Evolutionary conservation across 164 flowering plant species (phyloP).

Genomic region (Berberis vulgaris): DNA sequence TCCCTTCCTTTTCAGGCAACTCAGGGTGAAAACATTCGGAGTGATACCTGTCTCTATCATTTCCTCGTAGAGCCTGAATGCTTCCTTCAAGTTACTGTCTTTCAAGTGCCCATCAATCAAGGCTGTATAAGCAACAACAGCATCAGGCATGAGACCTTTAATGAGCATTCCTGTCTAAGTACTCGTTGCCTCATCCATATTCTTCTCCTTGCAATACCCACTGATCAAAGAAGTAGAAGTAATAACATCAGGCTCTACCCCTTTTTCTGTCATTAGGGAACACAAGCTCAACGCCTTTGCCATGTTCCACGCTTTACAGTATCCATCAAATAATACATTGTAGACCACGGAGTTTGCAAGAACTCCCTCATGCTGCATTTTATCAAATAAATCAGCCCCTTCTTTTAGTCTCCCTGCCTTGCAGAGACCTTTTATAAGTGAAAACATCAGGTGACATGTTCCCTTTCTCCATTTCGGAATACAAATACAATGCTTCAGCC

Average conservation of each 20-base stretch:
- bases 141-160: constrained; percentile 62
- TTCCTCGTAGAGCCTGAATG: constrained; percentile 39
- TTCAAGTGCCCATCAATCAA: constrained; percentile 66
- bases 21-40: constrained; percentile 46
- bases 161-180: constrained; percentile 62
- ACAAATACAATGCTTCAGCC: constrained; percentile 32
- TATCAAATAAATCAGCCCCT: constrained; percentile 28
- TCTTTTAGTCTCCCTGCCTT: constrained; percentile 32
- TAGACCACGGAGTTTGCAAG: constrained; percentile 40
- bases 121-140: constrained; percentile 46
- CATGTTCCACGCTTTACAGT: constrained; percentile 45
- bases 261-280: constrained; percentile 50
- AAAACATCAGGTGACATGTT: constrained; percentile 38
- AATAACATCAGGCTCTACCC: constrained; percentile 50
- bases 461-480: constrained; percentile 36
- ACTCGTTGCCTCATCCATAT: constrained; percentile 55
- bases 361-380: constrained; percentile 41
- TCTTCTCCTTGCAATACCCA: constrained; percentile 50
- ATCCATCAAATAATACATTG: constrained; percentile 58
- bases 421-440: constrained; percentile 60
- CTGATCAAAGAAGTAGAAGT: constrained; percentile 57
- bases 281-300: constrained; percentile 50
- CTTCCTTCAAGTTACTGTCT: constrained; percentile 41
- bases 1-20: constrained; percentile 53
- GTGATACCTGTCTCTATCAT: constrained; percentile 42